Percentiles rank a stretch among this genome's conserved stretches.
Conservation (phyloP, 257 asterid genomes). For the Perilla frutescens region DNA sequence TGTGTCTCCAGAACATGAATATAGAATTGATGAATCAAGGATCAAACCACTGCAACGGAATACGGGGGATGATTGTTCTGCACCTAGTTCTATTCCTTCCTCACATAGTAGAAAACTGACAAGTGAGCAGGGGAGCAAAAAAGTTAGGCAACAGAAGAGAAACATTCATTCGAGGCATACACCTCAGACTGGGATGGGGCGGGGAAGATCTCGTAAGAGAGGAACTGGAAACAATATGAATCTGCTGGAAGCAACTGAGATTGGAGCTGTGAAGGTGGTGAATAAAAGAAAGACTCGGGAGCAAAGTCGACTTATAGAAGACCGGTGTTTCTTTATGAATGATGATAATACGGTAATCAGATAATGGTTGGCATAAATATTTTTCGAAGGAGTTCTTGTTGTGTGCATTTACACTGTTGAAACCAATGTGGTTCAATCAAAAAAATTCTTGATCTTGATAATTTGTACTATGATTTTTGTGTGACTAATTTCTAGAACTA, state of each 20-base stretch:
- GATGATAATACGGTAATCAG: conserved; percentile 25
- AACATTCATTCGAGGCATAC: neutral
- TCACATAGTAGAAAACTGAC: neutral
- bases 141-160: conserved; percentile 26
- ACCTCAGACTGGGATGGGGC: conserved; percentile 3
- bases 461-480: conserved; percentile 4
- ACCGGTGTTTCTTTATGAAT: neutral
- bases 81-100: neutral
- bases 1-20: conserved; percentile 21
- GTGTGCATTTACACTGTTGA: neutral
- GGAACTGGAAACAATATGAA: conserved; percentile 28
- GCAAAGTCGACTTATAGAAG: conserved; percentile 8
- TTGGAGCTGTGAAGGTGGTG: neutral
- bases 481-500: neutral
- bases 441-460: neutral
- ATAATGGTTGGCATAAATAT: neutral
- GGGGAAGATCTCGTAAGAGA: conserved; percentile 28
- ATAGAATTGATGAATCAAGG: conserved; percentile 21
- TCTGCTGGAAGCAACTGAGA: neutral
- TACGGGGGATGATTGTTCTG: neutral
- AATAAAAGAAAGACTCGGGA: conserved; percentile 3
- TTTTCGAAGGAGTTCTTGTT: neutral
- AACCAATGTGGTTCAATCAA: neutral
- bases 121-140: conserved; percentile 29
- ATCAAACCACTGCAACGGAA: conserved; percentile 8